phyloP scores from a whole-genome alignment of 2,329 filamentous ascomycete species.

The Fusarium phyllophilum region DNA sequence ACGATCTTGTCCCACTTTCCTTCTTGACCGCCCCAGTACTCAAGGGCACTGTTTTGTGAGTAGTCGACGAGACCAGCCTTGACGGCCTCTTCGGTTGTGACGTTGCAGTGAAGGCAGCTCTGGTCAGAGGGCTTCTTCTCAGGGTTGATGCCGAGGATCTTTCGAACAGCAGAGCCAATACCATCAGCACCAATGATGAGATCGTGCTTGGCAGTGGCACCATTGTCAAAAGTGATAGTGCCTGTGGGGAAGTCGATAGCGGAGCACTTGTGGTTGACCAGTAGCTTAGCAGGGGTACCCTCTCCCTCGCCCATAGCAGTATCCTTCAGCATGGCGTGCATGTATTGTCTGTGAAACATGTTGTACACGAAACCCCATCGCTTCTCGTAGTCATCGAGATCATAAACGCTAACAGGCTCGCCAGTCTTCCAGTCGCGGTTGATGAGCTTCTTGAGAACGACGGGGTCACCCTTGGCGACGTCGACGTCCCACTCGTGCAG shows the following conservation, averaged over 20 bases:
- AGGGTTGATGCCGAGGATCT: slow-evolving; percentile 70
- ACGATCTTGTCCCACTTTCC: slow-evolving; percentile 76
- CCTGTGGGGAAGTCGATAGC: slow-evolving; percentile 63
- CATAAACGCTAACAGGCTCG: slow-evolving; percentile 71
- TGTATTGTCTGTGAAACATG: slow-evolving; percentile 76
- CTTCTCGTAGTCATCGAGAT: slow-evolving; percentile 71
- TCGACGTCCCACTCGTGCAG: slow-evolving; percentile 75
- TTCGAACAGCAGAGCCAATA: slow-evolving; percentile 72
- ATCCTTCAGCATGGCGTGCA: slow-evolving; percentile 74
- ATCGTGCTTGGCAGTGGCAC: slow-evolving; percentile 61
- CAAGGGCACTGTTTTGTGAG: slow-evolving; percentile 67
- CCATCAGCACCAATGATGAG: slow-evolving; percentile 73
- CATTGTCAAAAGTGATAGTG: slow-evolving; percentile 64
- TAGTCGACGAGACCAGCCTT: slow-evolving; percentile 71
- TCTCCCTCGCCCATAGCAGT: slow-evolving; percentile 64
- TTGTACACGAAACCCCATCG: slow-evolving; percentile 73
- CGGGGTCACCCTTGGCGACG: slow-evolving; percentile 70
- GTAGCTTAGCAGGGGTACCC: slow-evolving; percentile 62
- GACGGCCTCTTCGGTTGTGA: slow-evolving; percentile 68
- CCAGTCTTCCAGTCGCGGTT: slow-evolving; percentile 77
- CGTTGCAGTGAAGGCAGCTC: slow-evolving; percentile 73
- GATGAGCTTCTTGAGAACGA: slow-evolving; percentile 73
- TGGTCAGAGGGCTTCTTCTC: slow-evolving; percentile 68
- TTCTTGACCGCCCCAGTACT: slow-evolving; percentile 77
- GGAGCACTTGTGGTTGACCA: slow-evolving; percentile 66